These are phyloP conservation scores for Phialophora expanda DNA, from an alignment of 2,329 filamentous ascomycete genomes.

Conservation along the genomic window DNA sequence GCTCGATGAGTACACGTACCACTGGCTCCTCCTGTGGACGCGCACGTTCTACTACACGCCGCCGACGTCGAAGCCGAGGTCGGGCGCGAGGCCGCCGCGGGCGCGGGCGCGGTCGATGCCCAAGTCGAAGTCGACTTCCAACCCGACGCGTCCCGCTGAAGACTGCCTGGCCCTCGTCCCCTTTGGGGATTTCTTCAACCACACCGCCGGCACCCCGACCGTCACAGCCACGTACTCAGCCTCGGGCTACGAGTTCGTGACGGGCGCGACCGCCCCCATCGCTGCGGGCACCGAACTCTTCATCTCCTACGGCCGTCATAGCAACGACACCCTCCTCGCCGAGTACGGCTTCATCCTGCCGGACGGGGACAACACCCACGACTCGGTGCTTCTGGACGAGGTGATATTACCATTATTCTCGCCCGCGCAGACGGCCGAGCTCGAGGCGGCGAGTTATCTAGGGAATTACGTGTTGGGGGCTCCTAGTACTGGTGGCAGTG, in stretches of 20 bases:
- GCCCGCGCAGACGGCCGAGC: conserved; percentile 5
- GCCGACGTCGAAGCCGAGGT: conserved; percentile 43
- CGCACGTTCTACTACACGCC: conserved; percentile 64
- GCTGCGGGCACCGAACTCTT: conserved; percentile 25
- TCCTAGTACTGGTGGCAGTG: neutral
- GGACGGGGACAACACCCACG: conserved; percentile 12
- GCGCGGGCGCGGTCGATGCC: neutral
- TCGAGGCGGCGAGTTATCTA: conserved; percentile 11
- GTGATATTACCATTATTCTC: conserved; percentile 20
- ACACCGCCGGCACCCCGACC: conserved; percentile 43
- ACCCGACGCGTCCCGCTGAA: conserved; percentile 43
- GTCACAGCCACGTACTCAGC: conserved; percentile 26
- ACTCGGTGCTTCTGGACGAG: conserved; percentile 17
- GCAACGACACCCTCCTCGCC: conserved; percentile 29
- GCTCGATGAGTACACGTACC: conserved; percentile 46
- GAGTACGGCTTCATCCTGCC: conserved; percentile 31
- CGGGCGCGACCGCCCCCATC: neutral
- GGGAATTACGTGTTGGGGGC: conserved; percentile 7
- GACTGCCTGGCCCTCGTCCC: conserved; percentile 55
- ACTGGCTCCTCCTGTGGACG: conserved; percentile 67
- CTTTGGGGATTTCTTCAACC: conserved; percentile 56
- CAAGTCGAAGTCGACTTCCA: neutral
- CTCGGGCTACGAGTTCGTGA: conserved; percentile 16
- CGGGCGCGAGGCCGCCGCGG: conserved; percentile 37
- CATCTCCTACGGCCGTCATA: conserved; percentile 28